These are phyloP conservation scores for Kodamaea sagamina DNA, from an alignment of 805 yeast genomes.

Conservation along the genomic window DNA sequence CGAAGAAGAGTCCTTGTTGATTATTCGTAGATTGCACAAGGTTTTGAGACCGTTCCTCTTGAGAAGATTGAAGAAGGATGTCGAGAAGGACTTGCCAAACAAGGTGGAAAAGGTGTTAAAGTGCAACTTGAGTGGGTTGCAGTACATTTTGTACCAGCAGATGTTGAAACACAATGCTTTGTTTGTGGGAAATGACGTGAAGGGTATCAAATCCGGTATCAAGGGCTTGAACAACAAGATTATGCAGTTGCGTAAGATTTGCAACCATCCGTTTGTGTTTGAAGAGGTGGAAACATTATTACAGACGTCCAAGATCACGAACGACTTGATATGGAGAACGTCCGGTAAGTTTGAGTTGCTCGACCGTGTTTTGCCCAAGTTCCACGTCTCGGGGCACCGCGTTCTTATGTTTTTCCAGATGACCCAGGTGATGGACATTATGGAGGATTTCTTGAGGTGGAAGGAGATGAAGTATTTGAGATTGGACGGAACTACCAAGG, in stretches of 20 bases:
- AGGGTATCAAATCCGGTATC: slow-evolving; percentile 60
- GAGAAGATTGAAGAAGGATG: slow-evolving; percentile 84
- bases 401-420: slow-evolving; percentile 83
- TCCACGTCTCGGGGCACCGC: slow-evolving; percentile 72
- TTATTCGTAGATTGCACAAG: slow-evolving; percentile 82
- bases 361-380: slow-evolving; percentile 74
- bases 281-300: slow-evolving; percentile 76
- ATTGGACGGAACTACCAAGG: slow-evolving; percentile 80
- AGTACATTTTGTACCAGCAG: slow-evolving; percentile 69
- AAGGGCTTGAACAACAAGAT: slow-evolving; percentile 79
- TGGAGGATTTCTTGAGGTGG: slow-evolving; percentile 78
- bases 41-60: slow-evolving; percentile 82
- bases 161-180: slow-evolving; percentile 73
- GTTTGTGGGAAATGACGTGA: slow-evolving; percentile 60
- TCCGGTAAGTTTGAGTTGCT: slow-evolving; percentile 81
- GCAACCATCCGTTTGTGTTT: slow-evolving; percentile 86
- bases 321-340: slow-evolving; percentile 70
- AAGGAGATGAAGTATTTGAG: slow-evolving; percentile 69
- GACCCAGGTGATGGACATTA: slow-evolving; percentile 88
- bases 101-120: slow-evolving; percentile 81
- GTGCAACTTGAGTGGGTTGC: slow-evolving; percentile 75
- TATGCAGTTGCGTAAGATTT: slow-evolving; percentile 83
- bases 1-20: slow-evolving; percentile 82
- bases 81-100: slow-evolving; percentile 82
- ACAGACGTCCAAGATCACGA: slow-evolving; percentile 62